Base-by-base conservation (phyloP, 2,329 filamentous ascomycete genomes). In the Nemania sp. region DNA sequence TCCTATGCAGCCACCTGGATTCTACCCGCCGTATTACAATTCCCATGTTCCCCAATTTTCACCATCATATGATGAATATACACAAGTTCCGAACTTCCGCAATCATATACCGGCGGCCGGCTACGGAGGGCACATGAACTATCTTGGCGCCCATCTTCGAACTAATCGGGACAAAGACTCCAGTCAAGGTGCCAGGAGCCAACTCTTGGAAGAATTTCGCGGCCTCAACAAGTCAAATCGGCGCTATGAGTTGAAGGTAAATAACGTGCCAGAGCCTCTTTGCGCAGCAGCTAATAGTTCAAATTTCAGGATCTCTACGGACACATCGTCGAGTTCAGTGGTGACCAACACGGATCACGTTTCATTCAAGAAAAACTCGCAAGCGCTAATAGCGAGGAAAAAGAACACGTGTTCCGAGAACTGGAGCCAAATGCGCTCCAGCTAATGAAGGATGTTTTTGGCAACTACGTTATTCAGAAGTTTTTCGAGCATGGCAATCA, bases 391-490 rank as follows among this genome's bases (percentile, higher is more conserved):
- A 97, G 92, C 70, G 95, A 98, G 63, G 94, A 97, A 72, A 98
- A 97, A 76, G 91, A 96, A 34, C 88, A 88, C 57, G 85, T 98
- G 0, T 98, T 97, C 79, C 81, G 83, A 0, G 95, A 98, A 75
- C 92, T 99, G 47, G 85, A 90, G 68, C 85, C 87, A 0, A 95
- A 99, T 67, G 87, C 90, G 1, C 76, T 96, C 32, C 92, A 94
- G 71, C 80, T 99, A 49, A 97, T 97, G 92, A 94, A 89, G 47
- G 95, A 98, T 74, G 89, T 98, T 0, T 99, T 97, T 72, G 95
- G 95, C 55, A 99, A 99, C 75, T 99, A 98, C 72, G 95, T 99
- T 37, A 93, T 98, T 40, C 95, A 99, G 72, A 98, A 97, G 74
- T 88, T 98, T 73, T 97, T 98, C 64, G 94, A 98, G 74, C 92